These are phyloP conservation scores for Saccharomycopsis selenospora DNA, from an alignment of 805 yeast genomes.

Conservation along the genomic window DNA sequence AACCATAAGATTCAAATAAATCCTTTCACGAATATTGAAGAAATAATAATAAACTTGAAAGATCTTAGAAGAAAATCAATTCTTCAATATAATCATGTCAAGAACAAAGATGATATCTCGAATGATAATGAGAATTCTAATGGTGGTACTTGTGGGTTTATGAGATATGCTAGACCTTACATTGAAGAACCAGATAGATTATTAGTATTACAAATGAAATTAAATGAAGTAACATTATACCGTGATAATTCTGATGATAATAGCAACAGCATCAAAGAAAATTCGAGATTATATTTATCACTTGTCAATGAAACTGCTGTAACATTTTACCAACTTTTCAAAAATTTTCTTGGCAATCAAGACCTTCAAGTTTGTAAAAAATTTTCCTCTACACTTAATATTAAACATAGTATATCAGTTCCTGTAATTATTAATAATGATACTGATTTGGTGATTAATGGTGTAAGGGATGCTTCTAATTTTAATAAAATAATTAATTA, in stretches of 20 bases:
- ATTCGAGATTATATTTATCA: background rate
- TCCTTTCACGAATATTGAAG: constrained; percentile 45
- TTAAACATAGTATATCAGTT: constrained; percentile 25
- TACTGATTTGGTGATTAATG: constrained; percentile 29
- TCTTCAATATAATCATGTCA: constrained; percentile 23
- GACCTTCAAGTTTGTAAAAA: constrained; percentile 20
- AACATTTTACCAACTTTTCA: background rate
- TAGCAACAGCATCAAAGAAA: no score
- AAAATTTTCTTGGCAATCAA: background rate
- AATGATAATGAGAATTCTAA: constrained; percentile 22
- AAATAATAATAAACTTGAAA: constrained; percentile 44
- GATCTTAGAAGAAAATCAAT: constrained; percentile 40
- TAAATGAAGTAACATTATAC: constrained; percentile 3
- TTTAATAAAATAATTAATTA: background rate
- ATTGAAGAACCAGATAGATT: constrained; percentile 25
- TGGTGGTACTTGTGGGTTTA: constrained; percentile 28
- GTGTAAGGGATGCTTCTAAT: constrained; percentile 28
- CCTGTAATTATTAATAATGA: constrained; percentile 28
- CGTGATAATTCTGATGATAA: background rate
- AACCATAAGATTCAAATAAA: constrained; percentile 43
- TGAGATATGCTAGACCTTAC: constrained; percentile 10
- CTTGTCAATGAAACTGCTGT: background rate
- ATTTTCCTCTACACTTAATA: constrained; percentile 27
- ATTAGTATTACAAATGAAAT: background rate
- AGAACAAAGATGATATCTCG: constrained; percentile 9